Evolutionary conservation across 352 stramenopile genomes (phyloP), one percentile per base, ranked within the genome.

Genomic region (Phytophthora crassamura): DNA sequence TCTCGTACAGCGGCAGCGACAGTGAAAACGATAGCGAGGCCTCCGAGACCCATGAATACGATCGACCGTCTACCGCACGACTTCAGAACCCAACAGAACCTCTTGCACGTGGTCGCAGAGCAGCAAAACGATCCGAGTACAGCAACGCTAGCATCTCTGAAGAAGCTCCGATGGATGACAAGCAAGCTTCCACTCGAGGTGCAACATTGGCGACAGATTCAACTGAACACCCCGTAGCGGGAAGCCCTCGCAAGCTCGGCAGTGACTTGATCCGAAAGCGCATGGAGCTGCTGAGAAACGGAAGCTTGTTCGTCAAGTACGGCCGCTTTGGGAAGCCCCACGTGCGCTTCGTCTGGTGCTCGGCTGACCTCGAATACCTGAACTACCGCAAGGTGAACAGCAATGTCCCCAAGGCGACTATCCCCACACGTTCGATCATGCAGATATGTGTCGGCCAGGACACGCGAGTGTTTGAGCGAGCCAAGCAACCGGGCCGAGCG

Each of bases 271-370:
- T 93, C 50, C 77, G 83, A 4, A 76, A 78, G 16, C 80, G 82
- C 15, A 88, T 91, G 76, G 82, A 92, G 39, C 48, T 94, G 33
- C 74, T 94, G 28, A 82, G 84, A 39, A 85, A 72, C 58, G 86
- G 86, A 16, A 88, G 76, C 28, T 62, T 94, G 22, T 94, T 94
- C 33, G 79, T 94, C 30, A 94, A 94, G 43, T 90, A 93, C 48
- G 84, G 86, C 0, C 83, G 86, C 15, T 90, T 70, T 43, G 86
- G 86, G 32, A 90, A 85, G 46, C 86, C 86, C 0, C 86, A 94
- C 52, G 84, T 90, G 32, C 81, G 86, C 12, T 94, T 94, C 52
- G 82, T 94, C 32, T 94, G 86, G 86, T 92, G 83, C 47, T 91
- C 86, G 11, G 48, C 59, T 7, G 84, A 92, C 58, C 64, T 94